Evolutionary conservation across 352 stramenopile genomes (phyloP), one percentile per base, ranked within the genome.

Genomic region (Phytopythium kandeliae): DNA sequence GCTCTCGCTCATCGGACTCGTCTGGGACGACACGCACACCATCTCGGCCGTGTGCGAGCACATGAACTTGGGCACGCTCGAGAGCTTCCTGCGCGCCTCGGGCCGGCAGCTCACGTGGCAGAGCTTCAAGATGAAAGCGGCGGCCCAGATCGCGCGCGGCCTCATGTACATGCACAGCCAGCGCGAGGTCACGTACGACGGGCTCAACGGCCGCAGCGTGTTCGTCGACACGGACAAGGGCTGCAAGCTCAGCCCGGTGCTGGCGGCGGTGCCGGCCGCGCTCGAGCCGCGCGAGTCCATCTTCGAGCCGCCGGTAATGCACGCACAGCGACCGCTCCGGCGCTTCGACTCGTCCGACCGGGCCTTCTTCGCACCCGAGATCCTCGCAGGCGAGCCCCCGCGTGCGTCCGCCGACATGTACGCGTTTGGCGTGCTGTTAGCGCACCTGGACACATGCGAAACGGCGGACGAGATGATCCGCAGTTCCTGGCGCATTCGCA

Each of bases 131-230:
- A 73, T 87, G 48, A 82, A 85, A 54, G 74, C 81, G 17, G 79
- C 79, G 21, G 56, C 71, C 24, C 65, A 91, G 40, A 69, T 93
- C 26, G 71, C 79, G 1, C 69, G 65, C 26, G 77, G 69, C 4
- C 66, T 93, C 30, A 86, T 88, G 77, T 89, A 91, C 40, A 42
- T 93, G 24, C 79, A 93, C 65, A 77, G 62, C 17, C 72, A 89
- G 51, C 72, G 85, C 60, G 74, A 71, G 55, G 59, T 85, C 22
- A 78, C 77, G 22, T 90, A 91, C 66, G 78, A 87, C 35, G 78
- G 71, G 25, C 64, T 91, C 4, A 89, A 71, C 34, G 78, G 74
- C 3, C 69, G 58, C 44, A 89, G 66, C 13, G 75, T 93, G 25
- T 86, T 89, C 41, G 79, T 91, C 5, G 79, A 91, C 48, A 71